Evolutionary conservation across 2,329 filamentous ascomycete species (phyloP), one percentile per base, ranked within the genome.

Genomic region (Drechmeria coniospora): DNA sequence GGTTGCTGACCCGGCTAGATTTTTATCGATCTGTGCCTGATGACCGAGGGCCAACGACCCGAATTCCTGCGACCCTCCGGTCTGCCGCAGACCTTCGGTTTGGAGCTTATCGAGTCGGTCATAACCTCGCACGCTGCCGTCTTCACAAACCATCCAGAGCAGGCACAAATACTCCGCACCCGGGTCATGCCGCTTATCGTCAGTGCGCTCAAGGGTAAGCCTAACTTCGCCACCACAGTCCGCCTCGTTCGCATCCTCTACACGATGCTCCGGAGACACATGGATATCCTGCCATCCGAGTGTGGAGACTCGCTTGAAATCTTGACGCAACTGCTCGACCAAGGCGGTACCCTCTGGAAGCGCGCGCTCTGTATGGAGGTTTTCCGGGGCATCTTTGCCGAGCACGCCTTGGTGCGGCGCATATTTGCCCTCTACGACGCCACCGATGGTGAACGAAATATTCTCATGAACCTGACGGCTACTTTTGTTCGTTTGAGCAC

Each of bases 31-130:
- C 65, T 98, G 6, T 93, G 84, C 41, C 67, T 92, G 26, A 62
- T 93, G 41, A 81, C 84, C 0, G 83, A 93, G 48, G 80, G 80
- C 19, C 79, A 90, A 41, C 74, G 76, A 22, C 75, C 86, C 4
- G 74, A 82, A 37, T 93, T 86, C 43, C 64, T 98, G 21, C 74
- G 74, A 18, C 80, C 90, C 42, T 74, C 79, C 9, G 71, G 72
- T 4, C 63, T 95, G 8, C 74, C 82, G 0, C 74, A 83, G 41
- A 78, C 80, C 1, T 90, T 92, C 41, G 81, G 84, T 5, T 58
- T 98, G 2, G 90, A 98, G 47, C 65, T 95, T 30, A 83, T 98
- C 41, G 86, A 94, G 53, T 87, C 83, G 1, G 74, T 93, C 28
- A 59, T 98, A 33, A 77, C 79, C 15, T 92, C 86, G 41, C 83